Conservation (phyloP, 2,329 filamentous ascomycete species). For the Ophiostoma ips region DNA sequence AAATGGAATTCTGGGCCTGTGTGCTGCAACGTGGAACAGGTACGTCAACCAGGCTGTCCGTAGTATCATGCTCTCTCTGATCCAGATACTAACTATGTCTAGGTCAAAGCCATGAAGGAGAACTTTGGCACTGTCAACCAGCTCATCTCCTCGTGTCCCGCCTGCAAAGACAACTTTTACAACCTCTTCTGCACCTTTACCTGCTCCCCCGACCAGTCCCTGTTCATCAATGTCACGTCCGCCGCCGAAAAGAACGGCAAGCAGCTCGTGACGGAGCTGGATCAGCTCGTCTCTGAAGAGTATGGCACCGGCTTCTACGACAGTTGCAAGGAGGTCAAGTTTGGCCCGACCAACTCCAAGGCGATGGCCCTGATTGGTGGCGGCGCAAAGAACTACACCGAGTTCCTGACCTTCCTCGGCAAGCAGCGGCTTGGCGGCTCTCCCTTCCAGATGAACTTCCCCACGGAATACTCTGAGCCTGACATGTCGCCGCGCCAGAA, state of each 20-base stretch:
- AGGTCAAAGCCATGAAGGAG: constrained; percentile 59
- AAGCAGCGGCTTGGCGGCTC: constrained; percentile 85
- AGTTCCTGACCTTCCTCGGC: constrained; percentile 82
- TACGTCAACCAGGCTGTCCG: not conserved
- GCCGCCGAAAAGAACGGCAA: constrained; percentile 48
- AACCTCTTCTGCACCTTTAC: constrained; percentile 97
- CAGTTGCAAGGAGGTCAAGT: constrained; percentile 98
- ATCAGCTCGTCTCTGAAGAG: constrained; percentile 72
- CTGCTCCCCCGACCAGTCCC: constrained; percentile 89
- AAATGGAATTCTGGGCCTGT: constrained; percentile 76
- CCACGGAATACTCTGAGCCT: constrained; percentile 43
- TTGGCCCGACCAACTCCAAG: constrained; percentile 81
- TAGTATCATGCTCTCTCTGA: not conserved
- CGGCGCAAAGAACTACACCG: constrained; percentile 76
- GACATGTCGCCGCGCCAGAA: constrained; percentile 61
- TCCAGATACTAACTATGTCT: constrained; percentile 26
- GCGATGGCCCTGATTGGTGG: constrained; percentile 96
- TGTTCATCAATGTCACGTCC: constrained; percentile 85
- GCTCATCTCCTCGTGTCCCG: constrained; percentile 85
- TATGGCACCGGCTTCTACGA: constrained; percentile 85
- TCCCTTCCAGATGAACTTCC: constrained; percentile 97
- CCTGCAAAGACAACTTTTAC: constrained; percentile 97
- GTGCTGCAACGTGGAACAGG: constrained; percentile 70
- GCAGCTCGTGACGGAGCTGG: constrained; percentile 68
- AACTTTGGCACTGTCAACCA: constrained; percentile 79